Evolutionary conservation across 495 filamentous ascomycete species (phyloP), one percentile per base, ranked within the genome.

Genomic region (Opeltia flavorubescens): DNA sequence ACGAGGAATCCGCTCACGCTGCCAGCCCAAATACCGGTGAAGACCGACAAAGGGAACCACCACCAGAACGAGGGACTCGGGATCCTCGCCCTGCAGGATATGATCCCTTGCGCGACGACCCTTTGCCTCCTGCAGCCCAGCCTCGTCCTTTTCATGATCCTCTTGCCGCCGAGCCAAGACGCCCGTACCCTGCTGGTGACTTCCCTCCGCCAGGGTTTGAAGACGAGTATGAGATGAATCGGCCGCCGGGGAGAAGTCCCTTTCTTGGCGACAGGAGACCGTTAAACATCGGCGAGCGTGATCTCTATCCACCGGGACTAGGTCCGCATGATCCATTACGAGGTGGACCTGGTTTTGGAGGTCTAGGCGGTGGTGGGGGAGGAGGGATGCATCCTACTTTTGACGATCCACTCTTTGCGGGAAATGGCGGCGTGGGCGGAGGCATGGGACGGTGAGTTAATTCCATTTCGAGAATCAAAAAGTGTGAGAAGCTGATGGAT

Each of bases 371-470:
- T 2, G 64, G 68, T 27, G 76, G 77, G 1, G 74, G 73, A 4
- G 77, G 80, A 34, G 91, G 91, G 2, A 96, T 96, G 91, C 84
- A 95, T 63, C 91, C 91, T 0, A 93, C 86, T 0, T 89, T 94
- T 55, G 86, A 95, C 56, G 91, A 96, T 61, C 87, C 86, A 24
- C 61, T 95, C 55, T 95, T 95, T 60, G 75, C 72, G 29, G 86
- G 84, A 0, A 58, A 59, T 9, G 69, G 66, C 15, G 70, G 70
- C 8, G 69, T 3, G 24, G 52, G 52, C 7, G 43, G 38, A 12
- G 34, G 29, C 35, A 13, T 20, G 21, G 33, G 39, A 26, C 33
- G 38, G 50, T 48, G 43, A 24, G 50, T 21, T n/a, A n/a, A n/a
- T n/a, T n/a, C n/a, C n/a, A n/a, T n/a, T n/a, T n/a, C n/a, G n/a